Percentiles rank a stretch among this genome's conserved stretches.
Conservation (phyloP, 305 asterid species). For the Fraxinus paxiana region DNA sequence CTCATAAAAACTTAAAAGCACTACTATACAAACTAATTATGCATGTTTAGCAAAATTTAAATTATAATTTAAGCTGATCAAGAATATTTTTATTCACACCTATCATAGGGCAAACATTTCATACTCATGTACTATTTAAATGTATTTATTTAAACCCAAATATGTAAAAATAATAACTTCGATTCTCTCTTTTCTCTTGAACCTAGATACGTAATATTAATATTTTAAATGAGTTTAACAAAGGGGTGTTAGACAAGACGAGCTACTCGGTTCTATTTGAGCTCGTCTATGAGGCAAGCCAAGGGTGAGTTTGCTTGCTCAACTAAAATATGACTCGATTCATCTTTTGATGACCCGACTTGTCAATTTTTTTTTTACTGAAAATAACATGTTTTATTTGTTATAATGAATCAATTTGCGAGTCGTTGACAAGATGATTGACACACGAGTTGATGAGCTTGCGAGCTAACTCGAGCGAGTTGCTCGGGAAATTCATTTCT, state of each 20-base stretch:
- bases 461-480: background rate
- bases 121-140: background rate
- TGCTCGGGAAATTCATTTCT: background rate
- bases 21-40: background rate
- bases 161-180: background rate
- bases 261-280: background rate
- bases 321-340: background rate
- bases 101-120: background rate
- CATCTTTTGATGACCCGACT: background rate
- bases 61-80: background rate
- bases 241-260: background rate
- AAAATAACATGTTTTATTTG: background rate
- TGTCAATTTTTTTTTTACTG: background rate
- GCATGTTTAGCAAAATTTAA: background rate
- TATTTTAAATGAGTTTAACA: background rate
- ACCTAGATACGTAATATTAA: background rate
- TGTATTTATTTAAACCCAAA: background rate
- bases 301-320: background rate
- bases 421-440: background rate
- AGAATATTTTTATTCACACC: background rate
- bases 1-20: background rate
- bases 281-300: background rate
- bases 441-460: background rate
- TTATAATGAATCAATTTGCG: background rate
- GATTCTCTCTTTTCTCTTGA: background rate